These are phyloP conservation scores for Hippophae tibetana DNA, from an alignment of 306 rosid genomes.

Conservation along the genomic window DNA sequence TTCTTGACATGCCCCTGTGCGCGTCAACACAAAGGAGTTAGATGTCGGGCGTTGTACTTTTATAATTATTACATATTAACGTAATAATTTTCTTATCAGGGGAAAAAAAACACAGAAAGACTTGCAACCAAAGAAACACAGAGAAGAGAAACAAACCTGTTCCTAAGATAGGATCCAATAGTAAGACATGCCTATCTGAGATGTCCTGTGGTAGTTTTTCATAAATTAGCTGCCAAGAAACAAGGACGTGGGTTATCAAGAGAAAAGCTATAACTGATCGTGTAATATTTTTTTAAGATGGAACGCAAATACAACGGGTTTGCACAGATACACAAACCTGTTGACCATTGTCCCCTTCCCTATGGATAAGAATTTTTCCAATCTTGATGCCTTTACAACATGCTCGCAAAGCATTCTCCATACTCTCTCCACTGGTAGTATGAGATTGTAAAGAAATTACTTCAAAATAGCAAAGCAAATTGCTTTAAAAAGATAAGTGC, in stretches of 20 bases:
- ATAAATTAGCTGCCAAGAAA: conserved; percentile 68
- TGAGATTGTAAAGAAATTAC: conserved; percentile 6
- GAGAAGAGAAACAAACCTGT: conserved; percentile 57
- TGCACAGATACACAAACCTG: conserved; percentile 52
- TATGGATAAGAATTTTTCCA: conserved; percentile 97
- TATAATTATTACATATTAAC: too few species aligned
- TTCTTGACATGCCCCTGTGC: too few species aligned
- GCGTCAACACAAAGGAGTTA: too few species aligned
- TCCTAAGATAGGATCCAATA: conserved; percentile 95
- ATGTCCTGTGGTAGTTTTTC: conserved; percentile 90
- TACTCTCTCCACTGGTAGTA: conserved; percentile 80
- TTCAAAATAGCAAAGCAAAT: not conserved
- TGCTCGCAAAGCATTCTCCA: conserved; percentile 98
- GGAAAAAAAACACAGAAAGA: not conserved
- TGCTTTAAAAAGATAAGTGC: not conserved
- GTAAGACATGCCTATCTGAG: conserved; percentile 89
- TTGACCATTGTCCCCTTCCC: conserved; percentile 99
- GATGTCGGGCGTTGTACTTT: too few species aligned
- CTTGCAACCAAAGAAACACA: not conserved
- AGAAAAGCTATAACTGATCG: not conserved
- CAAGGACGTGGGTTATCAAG: conserved; percentile 15
- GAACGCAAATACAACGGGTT: not conserved
- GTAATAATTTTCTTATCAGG: too few species aligned
- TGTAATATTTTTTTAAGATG: not conserved
- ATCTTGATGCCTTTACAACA: conserved; percentile 99